Base-by-base conservation (phyloP, 169 alveolate genomes). In the Plasmodium malariae region DNA sequence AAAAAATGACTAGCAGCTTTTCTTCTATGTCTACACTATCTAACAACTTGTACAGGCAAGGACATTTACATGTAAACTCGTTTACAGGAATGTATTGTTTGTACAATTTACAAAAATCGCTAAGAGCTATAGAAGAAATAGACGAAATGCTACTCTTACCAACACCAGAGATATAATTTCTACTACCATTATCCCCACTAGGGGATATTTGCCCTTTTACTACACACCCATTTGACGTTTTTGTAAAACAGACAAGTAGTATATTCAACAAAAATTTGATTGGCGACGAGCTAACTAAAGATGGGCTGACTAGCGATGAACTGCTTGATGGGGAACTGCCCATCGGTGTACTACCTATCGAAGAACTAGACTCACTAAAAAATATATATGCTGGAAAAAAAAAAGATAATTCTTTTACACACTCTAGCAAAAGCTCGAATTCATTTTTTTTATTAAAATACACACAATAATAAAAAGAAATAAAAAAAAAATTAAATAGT, bases 371-470 rank as follows among this genome's bases (percentile, higher is more conserved):
- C 1, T 17, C 37, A 63, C 12, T 86, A 28, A 86, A 69, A 51
- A 86, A 86, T 36, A 69, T 14, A 21, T 69, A n/a, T 1, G 63
- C 71, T 6, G 92, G 86, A 17, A 71, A 86, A 62, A 86, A 86
- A 24, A 86, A 86, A 2, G 65, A 86, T 6, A 86, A 28, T 14
- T 86, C 92, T 62, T 86, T 86, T 24, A 86, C 34, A 14, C 74
- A 36, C n/a, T 86, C 87, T 5, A 86, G 54, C 34, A 86, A 63
- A n/a, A 63, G 28, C 28, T 55, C 51, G 34, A 86, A 69, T 26
- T 86, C 62, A 1, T 45, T 72, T 54, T 48, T 69, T 34, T 55
- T 86, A 30, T 63, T 70, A 1, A 32, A 55, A 5, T 21, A 55
- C 3, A 86, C 17, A 17, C 74, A 57, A 36, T 70, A 37, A 32